Base-by-base conservation (phyloP, 495 filamentous ascomycete species). In the Tuber brumale region DNA sequence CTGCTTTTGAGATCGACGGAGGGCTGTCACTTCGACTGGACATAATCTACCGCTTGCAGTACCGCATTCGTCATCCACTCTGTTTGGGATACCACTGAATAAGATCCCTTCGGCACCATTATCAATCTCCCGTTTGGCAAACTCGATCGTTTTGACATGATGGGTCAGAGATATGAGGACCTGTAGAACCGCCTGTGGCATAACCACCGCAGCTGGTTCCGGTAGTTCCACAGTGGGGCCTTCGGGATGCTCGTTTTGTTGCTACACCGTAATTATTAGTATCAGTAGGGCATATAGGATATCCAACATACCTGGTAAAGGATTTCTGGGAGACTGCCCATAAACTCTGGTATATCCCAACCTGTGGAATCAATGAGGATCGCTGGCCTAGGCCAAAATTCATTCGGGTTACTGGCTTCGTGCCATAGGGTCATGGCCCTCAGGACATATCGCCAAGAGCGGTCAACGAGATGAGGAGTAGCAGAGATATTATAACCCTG, bases 31-130 rank as follows among this genome's bases (percentile, higher is more conserved):
- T 31, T 61, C 57, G 10, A 61, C 27, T 61, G n/a, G 57, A 61
- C 57, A 61, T 3, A 9, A 2, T 27, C 0, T 21, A 27, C 10
- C 16, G n/a, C 57, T 3, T 61, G 10, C 9, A 31, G 57, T 9
- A 61, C 4, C n/a, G 3, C 57, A 61, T 61, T 61, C 57, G 1
- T 31, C 57, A 61, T 61, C 10, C 57, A 61, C 10, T 27, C 12
- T 31, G 57, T 27, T 61, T 61, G 57, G 10, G n/a, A 31, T 61
- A 31, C n/a, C 57, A 9, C 27, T n/a, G n/a, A 61, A 61, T 12
- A 61, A 9, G 57, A 61, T 61, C n/a, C 9, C 57, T 61, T 61
- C 57, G 57, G 57, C 57, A 61, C 57, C 57, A 31, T 61, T 61
- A 61, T 61, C n/a, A 9, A 61, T 61, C n/a, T 61, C 57, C 9